These are phyloP conservation scores for Diaporthe destruens DNA, from an alignment of 2,329 filamentous ascomycete species.

Conservation along the genomic window DNA sequence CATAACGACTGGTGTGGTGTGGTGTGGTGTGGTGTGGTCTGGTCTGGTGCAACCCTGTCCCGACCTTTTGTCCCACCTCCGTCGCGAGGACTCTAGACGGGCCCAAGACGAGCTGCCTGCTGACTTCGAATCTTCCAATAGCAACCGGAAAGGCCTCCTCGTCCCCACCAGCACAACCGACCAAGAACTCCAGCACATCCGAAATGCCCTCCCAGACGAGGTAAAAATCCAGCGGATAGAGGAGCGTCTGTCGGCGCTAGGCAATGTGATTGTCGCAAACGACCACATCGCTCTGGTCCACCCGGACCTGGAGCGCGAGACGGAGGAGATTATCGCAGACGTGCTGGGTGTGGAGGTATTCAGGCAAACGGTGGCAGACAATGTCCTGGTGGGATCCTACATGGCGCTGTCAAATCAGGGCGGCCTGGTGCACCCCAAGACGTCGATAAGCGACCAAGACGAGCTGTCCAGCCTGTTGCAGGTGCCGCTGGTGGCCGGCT, in stretches of 20 bases:
- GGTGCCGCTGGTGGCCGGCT: conserved; percentile 94
- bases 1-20: no score
- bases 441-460: conserved; percentile 96
- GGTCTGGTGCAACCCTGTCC: no score
- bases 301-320: conserved; percentile 96
- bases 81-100: not conserved
- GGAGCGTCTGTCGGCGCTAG: conserved; percentile 93
- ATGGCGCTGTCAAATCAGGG: conserved; percentile 97
- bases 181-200: conserved; percentile 96
- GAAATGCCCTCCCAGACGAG: conserved; percentile 90
- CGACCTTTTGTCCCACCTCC: no score
- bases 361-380: conserved; percentile 95
- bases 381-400: conserved; percentile 95
- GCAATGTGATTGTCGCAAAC: conserved; percentile 96
- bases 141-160: conserved; percentile 95
- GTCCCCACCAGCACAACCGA: conserved; percentile 97
- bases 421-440: conserved; percentile 97
- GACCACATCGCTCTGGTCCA: conserved; percentile 98
- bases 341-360: conserved; percentile 91
- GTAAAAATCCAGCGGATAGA: conserved; percentile 98
- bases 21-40: not conserved
- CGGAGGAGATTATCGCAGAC: conserved; percentile 98
- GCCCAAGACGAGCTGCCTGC: conserved; percentile 10
- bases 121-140: conserved; percentile 50
- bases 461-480: conserved; percentile 94